These are phyloP conservation scores for Scorias spongiosa DNA, from an alignment of 2,329 filamentous ascomycete genomes.

Conservation along the genomic window DNA sequence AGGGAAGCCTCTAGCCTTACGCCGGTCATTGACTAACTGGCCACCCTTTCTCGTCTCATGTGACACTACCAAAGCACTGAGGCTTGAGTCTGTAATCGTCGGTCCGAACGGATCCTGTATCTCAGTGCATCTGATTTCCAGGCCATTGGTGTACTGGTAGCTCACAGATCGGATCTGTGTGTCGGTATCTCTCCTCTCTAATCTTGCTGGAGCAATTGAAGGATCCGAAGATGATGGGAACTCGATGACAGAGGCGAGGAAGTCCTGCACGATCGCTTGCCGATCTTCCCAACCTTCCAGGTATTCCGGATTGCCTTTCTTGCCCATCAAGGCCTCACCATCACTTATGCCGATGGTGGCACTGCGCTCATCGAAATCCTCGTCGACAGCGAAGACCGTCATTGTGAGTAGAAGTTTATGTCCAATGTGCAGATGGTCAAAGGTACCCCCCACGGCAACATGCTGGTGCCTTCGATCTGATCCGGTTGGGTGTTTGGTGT, in stretches of 20 bases:
- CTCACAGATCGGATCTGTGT: constrained; percentile 39
- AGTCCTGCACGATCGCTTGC: constrained; percentile 52
- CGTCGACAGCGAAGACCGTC: constrained; percentile 53
- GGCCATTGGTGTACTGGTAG: constrained; percentile 43
- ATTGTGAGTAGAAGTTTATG: constrained; percentile 96
- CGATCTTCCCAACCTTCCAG: constrained; percentile 69
- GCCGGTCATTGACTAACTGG: constrained; percentile 69
- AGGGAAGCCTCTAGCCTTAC: constrained; percentile 54
- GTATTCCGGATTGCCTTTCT: constrained; percentile 61
- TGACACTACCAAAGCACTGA: constrained; percentile 73
- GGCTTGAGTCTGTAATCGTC: constrained; percentile 65
- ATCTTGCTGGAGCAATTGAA: constrained; percentile 9
- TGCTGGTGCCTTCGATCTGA: constrained; percentile 34
- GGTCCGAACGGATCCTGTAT: constrained; percentile 84
- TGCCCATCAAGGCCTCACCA: constrained; percentile 71
- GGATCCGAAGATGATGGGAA: constrained; percentile 30
- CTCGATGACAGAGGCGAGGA: constrained; percentile 49
- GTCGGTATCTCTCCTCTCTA: constrained; percentile 19
- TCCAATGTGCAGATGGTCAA: constrained; percentile 87
- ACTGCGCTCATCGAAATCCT: constrained; percentile 26
- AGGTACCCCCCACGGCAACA: constrained; percentile 81
- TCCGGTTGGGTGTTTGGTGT: background rate
- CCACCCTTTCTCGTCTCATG: constrained; percentile 77
- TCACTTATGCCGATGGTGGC: constrained; percentile 80
- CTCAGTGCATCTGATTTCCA: constrained; percentile 64